phyloP scores from a whole-genome alignment of 225 moss, liverwort and hornwort genomes.

The Thuidium tamariscinum region DNA sequence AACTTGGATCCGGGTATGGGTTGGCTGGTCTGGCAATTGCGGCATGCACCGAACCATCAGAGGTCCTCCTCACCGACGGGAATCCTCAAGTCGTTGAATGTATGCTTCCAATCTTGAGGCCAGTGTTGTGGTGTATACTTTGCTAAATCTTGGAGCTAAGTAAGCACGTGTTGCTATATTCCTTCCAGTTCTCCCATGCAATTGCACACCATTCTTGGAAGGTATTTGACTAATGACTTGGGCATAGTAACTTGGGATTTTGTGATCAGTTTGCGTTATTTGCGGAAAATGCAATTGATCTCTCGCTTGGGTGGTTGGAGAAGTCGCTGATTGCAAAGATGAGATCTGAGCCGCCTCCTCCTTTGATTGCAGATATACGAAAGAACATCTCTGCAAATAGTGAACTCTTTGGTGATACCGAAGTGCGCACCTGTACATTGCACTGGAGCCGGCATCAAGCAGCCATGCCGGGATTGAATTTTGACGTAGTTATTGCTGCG shows the following conservation, averaged over 20 bases:
- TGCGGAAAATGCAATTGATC: not conserved
- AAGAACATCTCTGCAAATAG: conserved; percentile 48
- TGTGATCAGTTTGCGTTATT: not conserved
- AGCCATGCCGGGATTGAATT: conserved; percentile 40
- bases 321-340: not conserved
- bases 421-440: conserved; percentile 44
- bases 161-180: not conserved
- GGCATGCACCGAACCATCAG: conserved; percentile 59
- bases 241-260: not conserved
- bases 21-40: conserved; percentile 85
- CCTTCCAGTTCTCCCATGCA: not conserved
- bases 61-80: conserved; percentile 79
- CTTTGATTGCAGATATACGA: conserved; percentile 30
- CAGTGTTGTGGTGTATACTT: not conserved
- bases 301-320: not conserved
- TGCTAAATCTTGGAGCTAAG: not conserved
- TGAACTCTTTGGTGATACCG: conserved; percentile 36
- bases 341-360: not conserved
- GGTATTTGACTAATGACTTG: not conserved
- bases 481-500: conserved; percentile 76
- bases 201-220: not conserved
- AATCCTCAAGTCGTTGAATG: conserved; percentile 82
- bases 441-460: conserved; percentile 63
- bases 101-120: conserved; percentile 10
- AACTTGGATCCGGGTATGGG: conserved; percentile 78